Evolutionary conservation across 768 basidiomycete genomes (phyloP).

Genomic region (Rhizopogon sp.): DNA sequence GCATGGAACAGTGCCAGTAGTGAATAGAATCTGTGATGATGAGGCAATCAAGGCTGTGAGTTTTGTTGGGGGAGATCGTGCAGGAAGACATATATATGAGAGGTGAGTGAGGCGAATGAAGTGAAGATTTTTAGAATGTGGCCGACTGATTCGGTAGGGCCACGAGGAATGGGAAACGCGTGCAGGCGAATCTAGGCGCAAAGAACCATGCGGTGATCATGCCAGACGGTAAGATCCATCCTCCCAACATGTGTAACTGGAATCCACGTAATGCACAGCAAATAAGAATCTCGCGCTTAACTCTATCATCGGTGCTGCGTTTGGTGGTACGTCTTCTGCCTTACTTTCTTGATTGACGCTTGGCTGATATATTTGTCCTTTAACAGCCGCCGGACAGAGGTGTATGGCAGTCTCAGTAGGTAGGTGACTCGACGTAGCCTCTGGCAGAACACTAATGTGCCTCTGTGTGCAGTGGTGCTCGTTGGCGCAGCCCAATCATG

Average conservation of each 20-base stretch:
- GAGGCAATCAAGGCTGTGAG: slow-evolving; percentile 90
- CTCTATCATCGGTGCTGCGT: slow-evolving; percentile 89
- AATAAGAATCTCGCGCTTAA: slow-evolving; percentile 92
- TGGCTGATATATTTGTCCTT: slow-evolving; percentile 15
- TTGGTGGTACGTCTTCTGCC: slow-evolving; percentile 55
- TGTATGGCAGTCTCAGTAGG: slow-evolving; percentile 97
- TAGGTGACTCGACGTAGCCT: slow-evolving; percentile 26
- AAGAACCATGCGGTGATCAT: slow-evolving; percentile 94
- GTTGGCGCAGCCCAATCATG: slow-evolving; percentile 78
- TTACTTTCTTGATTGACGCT: slow-evolving; percentile 12
- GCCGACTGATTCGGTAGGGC: slow-evolving; percentile 44
- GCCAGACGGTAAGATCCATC: slow-evolving; percentile 70
- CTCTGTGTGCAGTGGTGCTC: slow-evolving; percentile 48
- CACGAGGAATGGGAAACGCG: slow-evolving; percentile 82
- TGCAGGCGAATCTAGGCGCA: slow-evolving; percentile 88
- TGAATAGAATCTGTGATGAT: slow-evolving; percentile 92
- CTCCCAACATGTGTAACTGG: not conserved
- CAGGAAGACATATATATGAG: slow-evolving; percentile 92
- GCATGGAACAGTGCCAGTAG: slow-evolving; percentile 85
- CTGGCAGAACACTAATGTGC: not conserved
- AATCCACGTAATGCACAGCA: slow-evolving; percentile 37
- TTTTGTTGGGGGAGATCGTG: slow-evolving; percentile 92
- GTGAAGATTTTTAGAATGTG: slow-evolving; percentile 1
- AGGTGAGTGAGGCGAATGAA: slow-evolving; percentile 36
- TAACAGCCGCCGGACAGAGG: slow-evolving; percentile 85